phyloP scores from a whole-genome alignment of 2,329 filamentous ascomycete genomes.

The Bertia moriformis region DNA sequence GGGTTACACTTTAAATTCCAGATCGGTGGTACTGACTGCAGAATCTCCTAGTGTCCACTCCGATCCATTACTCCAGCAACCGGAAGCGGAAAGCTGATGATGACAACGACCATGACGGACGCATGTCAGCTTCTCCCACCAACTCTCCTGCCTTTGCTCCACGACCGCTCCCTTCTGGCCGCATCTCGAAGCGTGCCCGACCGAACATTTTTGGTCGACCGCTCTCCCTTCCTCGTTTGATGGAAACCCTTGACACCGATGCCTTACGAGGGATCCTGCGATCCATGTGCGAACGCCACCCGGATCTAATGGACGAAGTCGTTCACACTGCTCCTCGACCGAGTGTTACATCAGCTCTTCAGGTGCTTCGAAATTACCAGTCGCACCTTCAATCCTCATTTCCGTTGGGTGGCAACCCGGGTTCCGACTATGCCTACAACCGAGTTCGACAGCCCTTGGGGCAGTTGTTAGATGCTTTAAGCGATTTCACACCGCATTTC shows the following conservation, averaged over 20 bases:
- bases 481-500: conserved; percentile 54
- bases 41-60: conserved; percentile 5
- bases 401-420: conserved; percentile 42
- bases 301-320: conserved; percentile 42
- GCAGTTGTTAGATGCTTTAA: conserved; percentile 45
- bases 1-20: conserved; percentile 4
- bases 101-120: conserved; percentile 37
- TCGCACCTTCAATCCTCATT: conserved; percentile 40
- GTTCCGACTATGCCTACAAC: conserved; percentile 52
- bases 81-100: conserved; percentile 56
- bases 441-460: conserved; percentile 43
- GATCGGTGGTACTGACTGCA: conserved; percentile 6
- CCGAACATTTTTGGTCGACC: conserved; percentile 42
- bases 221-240: conserved; percentile 40
- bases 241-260: conserved; percentile 49
- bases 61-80: conserved; percentile 18
- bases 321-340: conserved; percentile 46
- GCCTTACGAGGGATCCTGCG: conserved; percentile 44
- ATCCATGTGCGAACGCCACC: conserved; percentile 47
- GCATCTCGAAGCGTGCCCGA: conserved; percentile 40
- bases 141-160: conserved; percentile 39
- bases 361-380: conserved; percentile 46
- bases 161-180: conserved; percentile 28
- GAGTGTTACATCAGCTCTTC: conserved; percentile 44
- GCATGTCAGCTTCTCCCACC: conserved; percentile 51